phyloP scores from a whole-genome alignment of 805 yeast genomes.

The Suhomyces faveliae region DNA sequence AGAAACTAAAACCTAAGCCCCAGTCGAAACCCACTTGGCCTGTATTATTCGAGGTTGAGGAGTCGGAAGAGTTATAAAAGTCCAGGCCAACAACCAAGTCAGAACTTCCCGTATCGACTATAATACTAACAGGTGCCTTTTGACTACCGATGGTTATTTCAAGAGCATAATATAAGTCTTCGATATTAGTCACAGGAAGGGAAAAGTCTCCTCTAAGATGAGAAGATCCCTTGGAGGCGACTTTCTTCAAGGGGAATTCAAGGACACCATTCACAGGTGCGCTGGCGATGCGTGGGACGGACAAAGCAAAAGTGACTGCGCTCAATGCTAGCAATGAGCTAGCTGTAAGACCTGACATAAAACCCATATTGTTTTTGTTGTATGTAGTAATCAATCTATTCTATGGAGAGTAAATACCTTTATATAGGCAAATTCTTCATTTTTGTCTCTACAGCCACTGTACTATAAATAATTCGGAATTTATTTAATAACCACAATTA shows the following conservation, averaged over 20 bases:
- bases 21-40: background rate
- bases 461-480: too few relatives aligned
- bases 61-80: background rate
- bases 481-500: too few relatives aligned
- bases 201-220: background rate
- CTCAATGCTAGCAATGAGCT: background rate
- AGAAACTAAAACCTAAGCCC: background rate
- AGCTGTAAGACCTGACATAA: background rate
- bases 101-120: background rate
- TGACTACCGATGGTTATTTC: background rate
- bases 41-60: background rate
- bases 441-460: too few relatives aligned
- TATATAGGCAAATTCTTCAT: too few relatives aligned
- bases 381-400: too few relatives aligned
- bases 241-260: background rate
- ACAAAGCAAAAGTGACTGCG: background rate
- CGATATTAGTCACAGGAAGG: background rate
- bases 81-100: background rate
- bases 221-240: background rate
- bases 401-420: background rate
- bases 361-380: too few relatives aligned
- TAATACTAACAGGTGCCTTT: background rate
- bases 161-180: background rate
- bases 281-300: background rate
- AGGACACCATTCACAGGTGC: background rate